Base-by-base conservation (phyloP, 768 basidiomycete genomes). In the Suillus subluteus region DNA sequence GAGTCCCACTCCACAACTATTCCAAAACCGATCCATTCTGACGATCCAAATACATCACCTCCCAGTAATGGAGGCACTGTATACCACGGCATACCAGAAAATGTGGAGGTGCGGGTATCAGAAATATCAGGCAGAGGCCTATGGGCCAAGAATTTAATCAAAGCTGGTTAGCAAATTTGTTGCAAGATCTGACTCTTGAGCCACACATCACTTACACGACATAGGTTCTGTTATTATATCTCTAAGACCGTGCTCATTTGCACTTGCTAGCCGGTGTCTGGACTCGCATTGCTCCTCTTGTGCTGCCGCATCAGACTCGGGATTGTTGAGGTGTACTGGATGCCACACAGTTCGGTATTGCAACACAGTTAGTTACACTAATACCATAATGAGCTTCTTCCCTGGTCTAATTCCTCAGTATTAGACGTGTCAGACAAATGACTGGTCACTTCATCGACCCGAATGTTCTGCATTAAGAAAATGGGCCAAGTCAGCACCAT, bases 261-360 rank as follows among this genome's bases (percentile, higher is more conserved):
- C 86, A 0, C 82, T 96, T 16, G 92, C 93, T 0, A 89, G 83
- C 44, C 75, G 79, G 23, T 82, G 87, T 69, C 79, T 98, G 12
- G 78, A 83, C 15, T 78, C 79, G 1, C 82, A 89, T 73, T 98
- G 95, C 71, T 91, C 92, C 1, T 82, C 82, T 7, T 98, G 95
- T 71, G 82, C 84, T 50, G 72, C 81, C 1, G 75, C 83, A 15
- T 69, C 77, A 1, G 37, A 76, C 0, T 65, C 73, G 23, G 75
- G 79, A 0, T 73, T 95, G 65, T 89, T 87, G 73, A 82, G 92
- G 59, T 98, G 97, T 75, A 86, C 90, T 0, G 82, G 80, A 6
- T 99, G 97, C 74, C 85, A 84, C 59, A 78, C 80, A 0, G 73
- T 93, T 1, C 83, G 86, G 72, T 99, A 98, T 72, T 98, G 97